These are phyloP conservation scores for Zoysia matrella DNA, from an alignment of 202 grass and related monocot species.

Conservation along the genomic window DNA sequence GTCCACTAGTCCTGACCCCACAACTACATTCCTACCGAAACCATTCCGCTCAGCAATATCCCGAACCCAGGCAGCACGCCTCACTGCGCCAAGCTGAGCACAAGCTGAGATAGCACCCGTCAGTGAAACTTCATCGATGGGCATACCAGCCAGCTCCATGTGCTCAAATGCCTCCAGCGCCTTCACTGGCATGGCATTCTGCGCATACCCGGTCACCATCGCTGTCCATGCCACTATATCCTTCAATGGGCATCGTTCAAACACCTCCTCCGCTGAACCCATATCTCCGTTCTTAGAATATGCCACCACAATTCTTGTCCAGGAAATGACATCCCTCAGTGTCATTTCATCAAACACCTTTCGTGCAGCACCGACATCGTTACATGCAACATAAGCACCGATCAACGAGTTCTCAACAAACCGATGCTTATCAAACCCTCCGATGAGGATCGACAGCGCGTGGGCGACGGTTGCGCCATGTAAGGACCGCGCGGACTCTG, in stretches of 20 bases:
- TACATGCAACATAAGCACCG: constrained; percentile 43
- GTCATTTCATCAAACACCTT: constrained; percentile 69
- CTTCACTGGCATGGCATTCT: constrained; percentile 68
- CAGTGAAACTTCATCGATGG: constrained; percentile 65
- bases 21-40: constrained; percentile 53
- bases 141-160: constrained; percentile 42
- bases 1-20: constrained; percentile 71
- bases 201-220: constrained; percentile 61
- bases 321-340: constrained; percentile 59
- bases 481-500: constrained; percentile 41
- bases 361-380: constrained; percentile 43
- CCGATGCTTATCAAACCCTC: constrained; percentile 65
- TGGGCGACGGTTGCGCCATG: constrained; percentile 43
- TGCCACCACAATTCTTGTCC: constrained; percentile 65
- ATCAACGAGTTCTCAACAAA: constrained; percentile 73
- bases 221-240: constrained; percentile 82
- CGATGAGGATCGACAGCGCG: constrained; percentile 44
- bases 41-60: constrained; percentile 56
- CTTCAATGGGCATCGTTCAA: constrained; percentile 45
- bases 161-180: constrained; percentile 53
- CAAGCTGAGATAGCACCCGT: constrained; percentile 63
- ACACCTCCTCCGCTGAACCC: constrained; percentile 53
- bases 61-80: constrained; percentile 52
- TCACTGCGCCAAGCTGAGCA: constrained; percentile 62
- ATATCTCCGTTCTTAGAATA: constrained; percentile 54